Conservation (phyloP, 768 basidiomycete genomes). For the Lactifluus volemus region DNA sequence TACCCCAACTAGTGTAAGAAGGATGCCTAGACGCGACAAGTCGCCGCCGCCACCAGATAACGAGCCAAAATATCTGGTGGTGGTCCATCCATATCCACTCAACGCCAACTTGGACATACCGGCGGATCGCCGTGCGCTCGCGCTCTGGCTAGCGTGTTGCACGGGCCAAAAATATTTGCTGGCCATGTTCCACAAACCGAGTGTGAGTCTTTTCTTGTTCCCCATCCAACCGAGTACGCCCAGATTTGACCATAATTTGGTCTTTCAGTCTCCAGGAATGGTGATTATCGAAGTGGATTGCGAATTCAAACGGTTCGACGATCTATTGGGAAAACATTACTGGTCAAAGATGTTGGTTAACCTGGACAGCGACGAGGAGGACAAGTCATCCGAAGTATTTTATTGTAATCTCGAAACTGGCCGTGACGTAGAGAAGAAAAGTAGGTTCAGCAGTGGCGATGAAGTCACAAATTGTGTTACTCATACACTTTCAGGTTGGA, state of each 20-base stretch:
- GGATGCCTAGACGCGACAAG: slow-evolving; percentile 32
- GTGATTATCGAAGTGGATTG: slow-evolving; percentile 37
- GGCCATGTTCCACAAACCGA: slow-evolving; percentile 38
- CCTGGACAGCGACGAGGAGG: slow-evolving; percentile 26
- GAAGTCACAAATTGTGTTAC: no score
- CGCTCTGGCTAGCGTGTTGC: slow-evolving; percentile 37
- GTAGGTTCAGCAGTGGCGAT: slow-evolving; percentile 23
- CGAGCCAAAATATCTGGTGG: slow-evolving; percentile 35
- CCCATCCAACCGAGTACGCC: background rate
- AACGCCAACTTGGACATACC: slow-evolving; percentile 35
- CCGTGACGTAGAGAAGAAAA: slow-evolving; percentile 35
- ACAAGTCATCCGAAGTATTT: slow-evolving; percentile 29
- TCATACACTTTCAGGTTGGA: slow-evolving; percentile 33
- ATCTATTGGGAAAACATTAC: slow-evolving; percentile 35
- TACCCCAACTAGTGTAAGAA: no score
- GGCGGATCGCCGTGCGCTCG: slow-evolving; percentile 31
- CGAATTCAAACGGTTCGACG: slow-evolving; percentile 25
- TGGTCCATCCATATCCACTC: slow-evolving; percentile 36
- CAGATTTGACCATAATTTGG: background rate
- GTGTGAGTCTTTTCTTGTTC: slow-evolving; percentile 25
- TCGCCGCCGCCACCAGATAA: slow-evolving; percentile 35
- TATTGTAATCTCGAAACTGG: slow-evolving; percentile 32
- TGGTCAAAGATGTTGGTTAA: slow-evolving; percentile 34
- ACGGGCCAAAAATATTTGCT: slow-evolving; percentile 29
- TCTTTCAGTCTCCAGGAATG: slow-evolving; percentile 30